A percentile compares a stretch with the other conserved stretches of the same genome.
Evolutionary conservation across 2,329 filamentous ascomycete genomes (phyloP).

Genomic region (Colletotrichum truncatum): DNA sequence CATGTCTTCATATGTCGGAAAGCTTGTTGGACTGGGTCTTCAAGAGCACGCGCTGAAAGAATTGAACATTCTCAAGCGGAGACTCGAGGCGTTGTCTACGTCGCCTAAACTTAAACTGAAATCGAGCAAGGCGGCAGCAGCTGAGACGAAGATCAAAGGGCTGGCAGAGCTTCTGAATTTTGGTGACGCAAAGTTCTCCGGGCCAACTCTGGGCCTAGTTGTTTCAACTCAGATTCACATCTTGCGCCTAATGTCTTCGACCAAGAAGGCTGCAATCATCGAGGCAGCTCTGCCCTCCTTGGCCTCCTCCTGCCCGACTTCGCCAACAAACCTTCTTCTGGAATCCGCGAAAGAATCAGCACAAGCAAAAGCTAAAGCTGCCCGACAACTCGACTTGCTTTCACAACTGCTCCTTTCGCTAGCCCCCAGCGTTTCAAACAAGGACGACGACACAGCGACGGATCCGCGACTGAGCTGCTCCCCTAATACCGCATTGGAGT

Average conservation of each 20-base stretch:
- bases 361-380: conserved; percentile 63
- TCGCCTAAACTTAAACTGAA: conserved; percentile 10
- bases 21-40: conserved; percentile 70
- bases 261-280: conserved; percentile 67
- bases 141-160: conserved; percentile 43
- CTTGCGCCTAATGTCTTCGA: conserved; percentile 68
- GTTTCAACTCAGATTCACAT: conserved; percentile 72
- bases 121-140: neutral
- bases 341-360: conserved; percentile 51
- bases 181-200: conserved; percentile 50
- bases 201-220: conserved; percentile 61
- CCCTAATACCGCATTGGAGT: conserved; percentile 66
- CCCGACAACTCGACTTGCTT: conserved; percentile 72
- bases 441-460: conserved; percentile 65
- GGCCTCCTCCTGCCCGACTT: conserved; percentile 59
- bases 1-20: conserved; percentile 74
- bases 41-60: conserved; percentile 77
- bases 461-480: conserved; percentile 64
- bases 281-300: conserved; percentile 67
- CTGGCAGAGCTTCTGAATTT: conserved; percentile 72
- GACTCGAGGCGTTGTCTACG: conserved; percentile 55
- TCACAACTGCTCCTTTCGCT: conserved; percentile 73
- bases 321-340: conserved; percentile 66
- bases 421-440: conserved; percentile 71
- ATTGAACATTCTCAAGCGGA: conserved; percentile 70